Evolutionary conservation across 2,329 filamentous ascomycete species (phyloP), one percentile per base, ranked within the genome.

Genomic region (Aspergillus candidus): DNA sequence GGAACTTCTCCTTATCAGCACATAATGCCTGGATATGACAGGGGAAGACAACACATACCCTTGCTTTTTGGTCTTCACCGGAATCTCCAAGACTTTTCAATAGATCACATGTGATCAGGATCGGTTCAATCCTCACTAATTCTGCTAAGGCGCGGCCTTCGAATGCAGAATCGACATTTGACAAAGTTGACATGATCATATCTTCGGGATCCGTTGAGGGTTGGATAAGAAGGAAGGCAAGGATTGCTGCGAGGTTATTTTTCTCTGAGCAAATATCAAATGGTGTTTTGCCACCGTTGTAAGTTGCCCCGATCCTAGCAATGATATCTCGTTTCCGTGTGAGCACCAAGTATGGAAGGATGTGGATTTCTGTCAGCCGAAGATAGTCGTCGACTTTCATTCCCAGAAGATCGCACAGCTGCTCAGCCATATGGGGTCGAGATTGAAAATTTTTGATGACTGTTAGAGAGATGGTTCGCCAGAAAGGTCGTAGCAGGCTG

Each of bases 271-370:
- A 80, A 6, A 83, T 62, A 41, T 86, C 80, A 43, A 86, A 82
- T 6, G 78, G 65, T 4, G 73, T 69, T 37, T 71, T 72, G 7
- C 66, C 65, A 38, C 69, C 67, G 32, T 74, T 74, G 48, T 76
- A 72, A 41, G 86, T 87, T 53, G 85, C 79, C 1, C 88, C 86
- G 53, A 98, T 87, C 50, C 83, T 84, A 55, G 84, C 78, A 33
- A 98, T 83, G 12, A 94, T 77, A 46, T 94, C 87, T 45, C 76
- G 77, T 56, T 84, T 84, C 59, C 84, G 85, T 34, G 80, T 83
- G 32, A 95, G 71, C 3, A 98, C 86, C 13, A 98, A 75, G 68
- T 87, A 89, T 1, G 94, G 93, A 7, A 98, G 67, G 6, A 90
- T 90, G 55, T 93, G 80, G 11, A 80, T 76, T 62, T 96, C 89